Evolutionary conservation across 768 basidiomycete species (phyloP), one percentile per base, ranked within the genome.

Genomic region (Trametes villosa): DNA sequence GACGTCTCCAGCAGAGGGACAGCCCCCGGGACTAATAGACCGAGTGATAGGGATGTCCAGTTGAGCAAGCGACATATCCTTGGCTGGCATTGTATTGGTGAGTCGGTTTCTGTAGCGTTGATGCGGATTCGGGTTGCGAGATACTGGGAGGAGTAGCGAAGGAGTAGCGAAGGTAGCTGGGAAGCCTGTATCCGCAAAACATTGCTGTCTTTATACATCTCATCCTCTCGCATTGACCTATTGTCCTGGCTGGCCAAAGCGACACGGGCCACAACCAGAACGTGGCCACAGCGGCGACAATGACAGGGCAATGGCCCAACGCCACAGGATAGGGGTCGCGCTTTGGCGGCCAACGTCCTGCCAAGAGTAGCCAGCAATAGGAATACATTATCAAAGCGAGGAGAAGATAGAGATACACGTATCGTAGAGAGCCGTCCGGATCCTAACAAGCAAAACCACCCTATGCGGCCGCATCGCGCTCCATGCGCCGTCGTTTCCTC

Each of bases 401-500:
- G 51, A 38, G 5, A 24, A 41, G 20, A 53, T 47, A 58, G 65
- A 51, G 59, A 68, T 66, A 69, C 64, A 66, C 49, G 58, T 63
- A 57, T 60, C 63, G 51, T 59, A 60, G 27, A 49, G 30, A 48
- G 58, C 55, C 26, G 47, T 58, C 62, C 62, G 42, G 27, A 57
- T 40, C 65, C 38, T 47, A 15, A 46, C 22, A 33, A 52, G 34
- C 44, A 31, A 48, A 15, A 47, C 9, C 51, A 27, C 42, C 27
- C 48, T 59, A 68, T 20, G 46, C 59, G 24, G 58, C 60, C 9
- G 65, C 66, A 40, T 80, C 80, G 41, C 80, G 70, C 65, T 90
- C 91, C 86, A 91, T 88, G 64, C 85, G 78, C 65, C 93, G 79
- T 72, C 87, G 82, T 75, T 96, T 96, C 70, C 94, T 81, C 73